Conservation (phyloP, 31 red algal species). For the Odonthalia washingtoniensis region DNA sequence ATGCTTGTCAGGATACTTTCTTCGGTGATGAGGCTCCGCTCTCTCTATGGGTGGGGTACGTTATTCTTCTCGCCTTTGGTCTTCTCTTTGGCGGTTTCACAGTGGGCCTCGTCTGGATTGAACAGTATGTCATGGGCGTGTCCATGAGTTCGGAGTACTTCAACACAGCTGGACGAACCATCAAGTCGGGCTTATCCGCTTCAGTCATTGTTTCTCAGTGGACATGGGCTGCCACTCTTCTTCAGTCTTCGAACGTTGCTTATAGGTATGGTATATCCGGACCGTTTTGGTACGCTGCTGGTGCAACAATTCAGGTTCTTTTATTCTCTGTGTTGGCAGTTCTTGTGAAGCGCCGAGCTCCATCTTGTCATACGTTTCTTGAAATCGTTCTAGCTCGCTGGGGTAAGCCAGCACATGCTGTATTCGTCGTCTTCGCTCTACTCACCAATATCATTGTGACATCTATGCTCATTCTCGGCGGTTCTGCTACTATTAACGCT, state of each 20-base stretch:
- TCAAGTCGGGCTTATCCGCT: conserved; percentile 86
- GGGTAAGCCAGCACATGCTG: conserved; percentile 68
- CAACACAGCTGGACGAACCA: conserved; percentile 89
- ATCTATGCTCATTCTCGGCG: conserved; percentile 86
- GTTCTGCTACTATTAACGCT: conserved; percentile 65
- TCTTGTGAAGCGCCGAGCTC: conserved; percentile 78
- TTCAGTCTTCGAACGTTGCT: conserved; percentile 87
- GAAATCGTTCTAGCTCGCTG: conserved; percentile 88
- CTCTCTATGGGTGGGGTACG: conserved; percentile 44
- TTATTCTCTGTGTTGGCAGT: conserved; percentile 84
- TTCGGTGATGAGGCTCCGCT: background rate
- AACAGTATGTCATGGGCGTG: conserved; percentile 51
- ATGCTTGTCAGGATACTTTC: conserved; percentile 17
- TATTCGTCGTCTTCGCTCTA: conserved; percentile 75
- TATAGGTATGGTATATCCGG: conserved; percentile 79
- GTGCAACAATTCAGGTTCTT: conserved; percentile 87
- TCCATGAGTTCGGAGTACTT: conserved; percentile 87
- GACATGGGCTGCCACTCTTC: conserved; percentile 92
- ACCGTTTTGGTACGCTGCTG: conserved; percentile 90
- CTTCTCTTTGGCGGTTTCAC: conserved; percentile 66
- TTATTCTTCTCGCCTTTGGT: conserved; percentile 83
- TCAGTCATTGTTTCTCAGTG: conserved; percentile 89
- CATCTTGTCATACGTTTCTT: conserved; percentile 80
- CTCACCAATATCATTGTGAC: conserved; percentile 91
- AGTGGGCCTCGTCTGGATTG: conserved; percentile 73